Conservation (phyloP, 2,329 filamentous ascomycete genomes). For the Colletotrichum horii region DNA sequence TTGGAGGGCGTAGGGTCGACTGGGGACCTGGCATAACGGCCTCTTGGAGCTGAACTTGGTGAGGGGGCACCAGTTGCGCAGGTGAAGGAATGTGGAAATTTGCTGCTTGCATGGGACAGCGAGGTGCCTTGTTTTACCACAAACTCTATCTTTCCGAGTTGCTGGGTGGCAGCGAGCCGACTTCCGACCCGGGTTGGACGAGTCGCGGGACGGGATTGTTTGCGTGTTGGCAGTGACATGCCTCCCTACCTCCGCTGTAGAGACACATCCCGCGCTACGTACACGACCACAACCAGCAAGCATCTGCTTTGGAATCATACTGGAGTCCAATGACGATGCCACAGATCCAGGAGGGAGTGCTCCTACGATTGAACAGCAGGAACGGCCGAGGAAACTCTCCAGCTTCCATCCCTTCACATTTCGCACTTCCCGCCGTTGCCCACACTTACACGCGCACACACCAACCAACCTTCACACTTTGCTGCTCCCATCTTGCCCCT, state of each 20-base stretch:
- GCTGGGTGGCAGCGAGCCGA: slow-evolving; percentile 14
- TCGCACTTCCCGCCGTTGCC: slow-evolving; percentile 10
- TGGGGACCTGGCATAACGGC: neutral
- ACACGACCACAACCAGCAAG: neutral
- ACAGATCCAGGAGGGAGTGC: neutral
- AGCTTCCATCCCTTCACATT: slow-evolving; percentile 7
- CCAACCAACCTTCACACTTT: neutral
- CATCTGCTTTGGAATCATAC: neutral
- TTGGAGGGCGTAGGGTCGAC: neutral
- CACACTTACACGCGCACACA: neutral
- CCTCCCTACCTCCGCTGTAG: neutral
- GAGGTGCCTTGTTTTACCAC: slow-evolving; percentile 19
- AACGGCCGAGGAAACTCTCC: neutral
- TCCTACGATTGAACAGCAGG: neutral
- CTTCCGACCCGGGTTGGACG: slow-evolving; percentile 17
- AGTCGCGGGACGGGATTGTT: slow-evolving; percentile 5
- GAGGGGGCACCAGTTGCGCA: neutral
- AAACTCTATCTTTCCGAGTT: slow-evolving; percentile 20
- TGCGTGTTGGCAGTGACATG: neutral
- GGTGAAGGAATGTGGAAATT: slow-evolving; percentile 15
- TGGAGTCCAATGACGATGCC: neutral
- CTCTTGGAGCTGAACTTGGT: neutral
- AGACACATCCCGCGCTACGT: neutral
- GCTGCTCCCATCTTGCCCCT: neutral
- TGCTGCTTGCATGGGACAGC: slow-evolving; percentile 5